Evolutionary conservation across 2,329 filamentous ascomycete genomes (phyloP).

Genomic region (Diaporthe sp.): DNA sequence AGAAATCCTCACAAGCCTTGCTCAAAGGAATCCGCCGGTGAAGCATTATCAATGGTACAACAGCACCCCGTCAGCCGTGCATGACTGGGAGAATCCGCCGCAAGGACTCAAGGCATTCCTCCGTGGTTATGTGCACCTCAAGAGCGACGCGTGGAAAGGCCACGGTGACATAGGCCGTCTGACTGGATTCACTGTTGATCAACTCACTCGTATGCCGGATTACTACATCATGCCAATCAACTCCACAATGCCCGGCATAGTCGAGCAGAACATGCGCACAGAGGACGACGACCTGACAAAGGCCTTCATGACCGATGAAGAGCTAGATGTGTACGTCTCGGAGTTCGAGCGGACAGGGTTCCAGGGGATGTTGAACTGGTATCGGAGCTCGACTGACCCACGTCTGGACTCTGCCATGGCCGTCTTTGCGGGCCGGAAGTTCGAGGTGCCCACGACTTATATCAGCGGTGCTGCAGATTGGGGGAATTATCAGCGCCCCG

Average conservation of each 20-base stretch:
- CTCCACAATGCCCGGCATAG: constrained; percentile 70
- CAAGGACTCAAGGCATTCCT: constrained; percentile 69
- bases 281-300: constrained; percentile 61
- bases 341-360: constrained; percentile 76
- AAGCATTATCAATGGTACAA: constrained; percentile 82
- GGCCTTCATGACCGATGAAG: constrained; percentile 70
- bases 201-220: constrained; percentile 72
- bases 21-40: constrained; percentile 66
- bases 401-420: constrained; percentile 63
- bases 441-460: constrained; percentile 73
- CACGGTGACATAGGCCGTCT: constrained; percentile 69
- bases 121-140: constrained; percentile 77
- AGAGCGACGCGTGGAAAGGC: constrained; percentile 70
- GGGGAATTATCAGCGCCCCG: constrained; percentile 78
- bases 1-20: constrained; percentile 70
- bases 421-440: constrained; percentile 71
- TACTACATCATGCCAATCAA: constrained; percentile 78
- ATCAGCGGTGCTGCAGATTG: constrained; percentile 75
- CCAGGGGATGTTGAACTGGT: constrained; percentile 78
- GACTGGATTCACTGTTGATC: constrained; percentile 67
- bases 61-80: constrained; percentile 63
- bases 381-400: constrained; percentile 69
- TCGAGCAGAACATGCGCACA: constrained; percentile 67
- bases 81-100: constrained; percentile 55
- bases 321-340: constrained; percentile 70